Percentiles rank a stretch among this genome's conserved stretches.
Conservation (phyloP, 129 eudicot genomes). For the Centrapalus pauciflorus region DNA sequence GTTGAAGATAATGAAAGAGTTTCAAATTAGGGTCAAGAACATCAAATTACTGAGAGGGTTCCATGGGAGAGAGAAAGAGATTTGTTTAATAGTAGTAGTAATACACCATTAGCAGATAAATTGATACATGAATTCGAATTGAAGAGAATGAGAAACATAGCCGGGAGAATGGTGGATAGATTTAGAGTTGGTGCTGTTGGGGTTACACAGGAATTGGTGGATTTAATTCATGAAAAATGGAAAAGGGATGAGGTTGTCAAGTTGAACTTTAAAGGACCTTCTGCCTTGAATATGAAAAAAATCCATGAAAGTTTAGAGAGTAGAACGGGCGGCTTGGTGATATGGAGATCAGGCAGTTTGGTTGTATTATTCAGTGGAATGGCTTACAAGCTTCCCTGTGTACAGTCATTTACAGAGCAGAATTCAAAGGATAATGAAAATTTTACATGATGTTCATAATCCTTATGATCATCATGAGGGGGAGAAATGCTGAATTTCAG, state of each 20-base stretch:
- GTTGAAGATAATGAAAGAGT: slow-evolving; percentile 19
- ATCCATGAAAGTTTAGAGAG: slow-evolving; percentile 84
- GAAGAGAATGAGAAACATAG: slow-evolving; percentile 81
- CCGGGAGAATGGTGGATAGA: slow-evolving; percentile 83
- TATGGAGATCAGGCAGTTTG: slow-evolving; percentile 88
- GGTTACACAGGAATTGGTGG: slow-evolving; percentile 69
- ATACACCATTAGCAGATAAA: slow-evolving; percentile 65
- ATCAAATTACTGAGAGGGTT: slow-evolving; percentile 17
- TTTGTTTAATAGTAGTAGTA: slow-evolving; percentile 34
- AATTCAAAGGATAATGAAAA: slow-evolving; percentile 18
- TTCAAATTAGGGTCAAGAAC: slow-evolving; percentile 1
- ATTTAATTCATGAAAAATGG: slow-evolving; percentile 78
- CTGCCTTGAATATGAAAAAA: slow-evolving; percentile 68
- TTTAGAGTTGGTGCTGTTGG: slow-evolving; percentile 84
- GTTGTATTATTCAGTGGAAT: slow-evolving; percentile 78
- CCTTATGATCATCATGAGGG: too few species aligned
- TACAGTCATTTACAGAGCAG: slow-evolving; percentile 46
- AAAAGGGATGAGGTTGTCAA: slow-evolving; percentile 77
- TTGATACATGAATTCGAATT: slow-evolving; percentile 72
- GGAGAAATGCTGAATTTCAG: too few species aligned
- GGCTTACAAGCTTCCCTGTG: slow-evolving; percentile 79
- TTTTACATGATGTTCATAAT: too few species aligned
- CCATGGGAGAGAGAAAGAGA: slow-evolving; percentile 46
- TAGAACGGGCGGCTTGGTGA: slow-evolving; percentile 89
- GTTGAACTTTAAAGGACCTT: slow-evolving; percentile 84